Evolutionary conservation across 306 rosid genomes (phyloP).

Genomic region (Carpinus viminea): DNA sequence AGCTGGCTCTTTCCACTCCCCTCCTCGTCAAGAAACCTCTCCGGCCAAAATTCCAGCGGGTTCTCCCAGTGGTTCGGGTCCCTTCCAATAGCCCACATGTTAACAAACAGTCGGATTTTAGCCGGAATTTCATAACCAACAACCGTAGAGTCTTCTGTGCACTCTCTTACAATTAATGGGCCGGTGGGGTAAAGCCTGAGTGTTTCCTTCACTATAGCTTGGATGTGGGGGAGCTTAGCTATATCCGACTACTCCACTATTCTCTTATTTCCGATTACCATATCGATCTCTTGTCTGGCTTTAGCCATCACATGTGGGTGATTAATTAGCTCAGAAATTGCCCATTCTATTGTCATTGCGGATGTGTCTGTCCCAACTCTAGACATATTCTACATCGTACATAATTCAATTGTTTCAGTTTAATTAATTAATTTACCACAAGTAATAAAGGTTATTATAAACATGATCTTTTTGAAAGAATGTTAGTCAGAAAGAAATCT

Average conservation of each 20-base stretch:
- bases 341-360: constrained; percentile 59
- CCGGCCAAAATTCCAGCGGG: constrained; percentile 71
- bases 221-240: constrained; percentile 59
- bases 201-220: constrained; percentile 80
- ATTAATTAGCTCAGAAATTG: constrained; percentile 60
- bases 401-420: background rate
- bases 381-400: constrained; percentile 45
- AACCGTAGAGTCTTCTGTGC: constrained; percentile 40
- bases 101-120: constrained; percentile 61
- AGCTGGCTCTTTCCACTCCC: constrained; percentile 38
- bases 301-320: constrained; percentile 55
- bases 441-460: no score
- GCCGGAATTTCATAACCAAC: constrained; percentile 70
- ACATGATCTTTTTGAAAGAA: no score
- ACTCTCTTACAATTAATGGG: constrained; percentile 66
- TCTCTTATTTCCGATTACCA: constrained; percentile 50
- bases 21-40: constrained; percentile 53
- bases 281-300: constrained; percentile 64
- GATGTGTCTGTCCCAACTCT: constrained; percentile 66
- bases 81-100: constrained; percentile 78
- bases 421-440: no score
- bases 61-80: constrained; percentile 71
- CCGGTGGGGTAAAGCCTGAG: constrained; percentile 79
- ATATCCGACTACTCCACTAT: constrained; percentile 69
- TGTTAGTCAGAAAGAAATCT: no score